These are phyloP conservation scores for Apiotrichum laibachii DNA, from an alignment of 1,284 basidiomycete species.

Conservation along the genomic window DNA sequence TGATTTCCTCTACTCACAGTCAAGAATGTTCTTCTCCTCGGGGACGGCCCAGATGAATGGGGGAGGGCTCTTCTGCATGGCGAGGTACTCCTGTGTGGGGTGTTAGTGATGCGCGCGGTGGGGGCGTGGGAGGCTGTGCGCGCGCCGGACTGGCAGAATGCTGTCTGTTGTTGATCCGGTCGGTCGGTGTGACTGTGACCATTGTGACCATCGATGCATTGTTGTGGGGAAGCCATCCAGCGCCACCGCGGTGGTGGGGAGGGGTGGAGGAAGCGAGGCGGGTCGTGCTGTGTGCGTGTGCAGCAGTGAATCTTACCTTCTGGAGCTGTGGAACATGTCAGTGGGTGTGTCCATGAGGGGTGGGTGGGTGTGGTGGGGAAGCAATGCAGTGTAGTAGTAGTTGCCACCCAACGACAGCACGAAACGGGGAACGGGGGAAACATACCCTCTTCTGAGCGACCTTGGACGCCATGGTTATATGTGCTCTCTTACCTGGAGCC, in stretches of 20 bases:
- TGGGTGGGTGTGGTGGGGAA: not conserved
- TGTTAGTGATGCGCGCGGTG: too few species aligned
- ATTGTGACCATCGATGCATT: too few species aligned
- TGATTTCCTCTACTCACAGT: constrained; percentile 62
- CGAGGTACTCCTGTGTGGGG: constrained; percentile 86
- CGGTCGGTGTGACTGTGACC: too few species aligned
- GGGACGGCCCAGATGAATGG: constrained; percentile 91
- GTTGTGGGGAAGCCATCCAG: too few species aligned
- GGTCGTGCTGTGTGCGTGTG: too few species aligned
- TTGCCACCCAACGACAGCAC: constrained; percentile 2
- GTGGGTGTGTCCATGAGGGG: not conserved
- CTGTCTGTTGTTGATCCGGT: too few species aligned
- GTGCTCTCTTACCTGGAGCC: too few species aligned
- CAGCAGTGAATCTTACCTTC: constrained; percentile 31
- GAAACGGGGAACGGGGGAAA: not conserved
- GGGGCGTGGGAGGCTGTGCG: too few species aligned
- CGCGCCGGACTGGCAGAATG: too few species aligned
- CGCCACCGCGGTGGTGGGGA: too few species aligned
- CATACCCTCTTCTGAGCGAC: constrained; percentile 52
- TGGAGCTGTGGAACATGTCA: constrained; percentile 33
- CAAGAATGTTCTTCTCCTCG: constrained; percentile 91
- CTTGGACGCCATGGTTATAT: constrained; percentile 47
- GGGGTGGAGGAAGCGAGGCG: too few species aligned
- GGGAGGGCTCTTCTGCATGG: constrained; percentile 89
- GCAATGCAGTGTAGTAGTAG: not conserved